These are phyloP conservation scores for Solanum piurae DNA, from an alignment of 257 asterid genomes.

Conservation along the genomic window DNA sequence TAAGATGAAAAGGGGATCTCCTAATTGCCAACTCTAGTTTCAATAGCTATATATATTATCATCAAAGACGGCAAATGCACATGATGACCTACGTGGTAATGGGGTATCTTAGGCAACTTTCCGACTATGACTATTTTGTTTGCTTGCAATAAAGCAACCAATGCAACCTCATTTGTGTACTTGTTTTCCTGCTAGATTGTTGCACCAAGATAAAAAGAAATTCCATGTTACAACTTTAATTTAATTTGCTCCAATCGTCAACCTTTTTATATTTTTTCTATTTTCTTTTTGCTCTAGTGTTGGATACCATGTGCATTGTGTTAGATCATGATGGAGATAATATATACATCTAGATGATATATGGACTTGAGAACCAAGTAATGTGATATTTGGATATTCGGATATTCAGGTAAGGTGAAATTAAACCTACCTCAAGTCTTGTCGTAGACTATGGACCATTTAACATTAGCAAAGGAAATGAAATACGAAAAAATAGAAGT, in stretches of 20 bases:
- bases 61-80: conserved; percentile 4
- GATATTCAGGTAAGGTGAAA: background rate
- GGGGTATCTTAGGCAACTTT: background rate
- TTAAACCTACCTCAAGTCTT: background rate
- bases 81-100: background rate
- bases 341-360: background rate
- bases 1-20: background rate
- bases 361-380: background rate
- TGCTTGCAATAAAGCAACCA: background rate
- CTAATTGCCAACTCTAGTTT: background rate
- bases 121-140: background rate
- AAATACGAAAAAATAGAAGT: background rate
- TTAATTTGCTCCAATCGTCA: background rate
- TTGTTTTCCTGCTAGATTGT: background rate
- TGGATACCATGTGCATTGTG: background rate
- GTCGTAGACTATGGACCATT: background rate
- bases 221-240: background rate
- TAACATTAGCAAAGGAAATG: background rate
- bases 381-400: background rate
- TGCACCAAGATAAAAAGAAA: background rate
- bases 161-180: background rate
- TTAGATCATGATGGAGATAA: background rate
- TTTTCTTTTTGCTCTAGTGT: background rate
- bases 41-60: background rate
- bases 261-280: background rate